Conservation (phyloP, 2,329 filamentous ascomycete genomes). For the Penicillium sp. region DNA sequence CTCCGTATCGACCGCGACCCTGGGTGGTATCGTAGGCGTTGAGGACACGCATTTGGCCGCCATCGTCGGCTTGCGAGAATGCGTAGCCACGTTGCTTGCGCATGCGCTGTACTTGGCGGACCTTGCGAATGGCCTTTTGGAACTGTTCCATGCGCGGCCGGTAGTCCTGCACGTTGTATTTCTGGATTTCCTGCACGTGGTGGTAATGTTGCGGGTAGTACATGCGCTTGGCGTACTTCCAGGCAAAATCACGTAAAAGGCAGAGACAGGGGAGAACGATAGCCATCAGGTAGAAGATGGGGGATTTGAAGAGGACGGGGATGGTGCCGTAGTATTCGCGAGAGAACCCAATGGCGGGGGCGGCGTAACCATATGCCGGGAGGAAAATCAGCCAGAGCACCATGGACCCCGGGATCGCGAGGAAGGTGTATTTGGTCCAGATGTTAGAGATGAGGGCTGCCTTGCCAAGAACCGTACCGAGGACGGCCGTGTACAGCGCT, state of each 20-base stretch:
- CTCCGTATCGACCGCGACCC: constrained; percentile 84
- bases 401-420: constrained; percentile 92
- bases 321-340: constrained; percentile 80
- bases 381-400: constrained; percentile 86
- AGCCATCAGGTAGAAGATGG: constrained; percentile 88
- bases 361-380: constrained; percentile 77
- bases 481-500: constrained; percentile 86
- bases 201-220: constrained; percentile 94
- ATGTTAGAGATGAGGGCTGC: constrained; percentile 91
- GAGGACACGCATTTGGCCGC: constrained; percentile 78
- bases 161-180: constrained; percentile 99
- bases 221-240: constrained; percentile 98
- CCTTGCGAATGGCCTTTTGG: constrained; percentile 98
- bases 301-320: constrained; percentile 70
- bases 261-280: constrained; percentile 73
- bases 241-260: constrained; percentile 79
- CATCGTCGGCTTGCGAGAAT: constrained; percentile 95
- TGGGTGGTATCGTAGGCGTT: constrained; percentile 97
- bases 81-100: constrained; percentile 98
- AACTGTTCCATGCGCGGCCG: constrained; percentile 98
- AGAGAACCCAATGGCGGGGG: constrained; percentile 74
- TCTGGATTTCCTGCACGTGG: constrained; percentile 98
- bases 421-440: constrained; percentile 97
- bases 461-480: constrained; percentile 89
- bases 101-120: constrained; percentile 97